Base-by-base conservation (phyloP, 2,329 filamentous ascomycete genomes). In the Epichloe amarillans region DNA sequence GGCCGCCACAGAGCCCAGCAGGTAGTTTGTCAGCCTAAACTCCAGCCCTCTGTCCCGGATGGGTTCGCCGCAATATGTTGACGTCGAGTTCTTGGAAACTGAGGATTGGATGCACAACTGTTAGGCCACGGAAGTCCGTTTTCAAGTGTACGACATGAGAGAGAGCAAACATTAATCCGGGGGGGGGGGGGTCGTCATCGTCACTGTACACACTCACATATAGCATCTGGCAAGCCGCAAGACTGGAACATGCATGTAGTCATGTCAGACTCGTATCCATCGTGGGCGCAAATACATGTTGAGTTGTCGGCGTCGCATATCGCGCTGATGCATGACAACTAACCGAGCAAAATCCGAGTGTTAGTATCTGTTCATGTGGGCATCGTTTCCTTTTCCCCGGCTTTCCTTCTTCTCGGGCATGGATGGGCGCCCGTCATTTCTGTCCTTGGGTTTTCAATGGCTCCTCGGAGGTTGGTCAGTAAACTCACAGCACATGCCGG, bases 1-100 rank as follows among this genome's bases (percentile, higher is more conserved):
- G 48, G 55, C 61, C 5, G 64, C 62, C 8, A 70, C 61, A 1
- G 58, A 58, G 21, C 59, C 62, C 17, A 63, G 50, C 54, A 49
- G 33, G 60, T 62, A 49, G 59, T 58, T 55, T n/a, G 64, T 59
- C 47, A 58, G 61, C 30, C 64, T 54, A 36, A 64, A 56, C 51
- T 62, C 57, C 23, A 61, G 54, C 58, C 26, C 62, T 52, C 63
- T 65, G 51, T 62, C 50, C 5, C 51, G 46, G 6, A 54, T 26
- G 11, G 49, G 55, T 17, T 53, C 57, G 43, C 51, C 39, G 48
- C 58, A 64, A 6, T 53, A 49, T 1, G 53, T 60, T 35, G 55
- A 54, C 5, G 55, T 60, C 3, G 56, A 15, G 41, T 58, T 56
- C 44, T 54, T 56, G 42, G 51, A 55, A 6, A 45, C 52, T 55